Percentiles rank a stretch among this genome's conserved stretches.
These are phyloP conservation scores for Gossypium trilobum DNA, from an alignment of 441 rosid genomes.

Conservation along the genomic window DNA sequence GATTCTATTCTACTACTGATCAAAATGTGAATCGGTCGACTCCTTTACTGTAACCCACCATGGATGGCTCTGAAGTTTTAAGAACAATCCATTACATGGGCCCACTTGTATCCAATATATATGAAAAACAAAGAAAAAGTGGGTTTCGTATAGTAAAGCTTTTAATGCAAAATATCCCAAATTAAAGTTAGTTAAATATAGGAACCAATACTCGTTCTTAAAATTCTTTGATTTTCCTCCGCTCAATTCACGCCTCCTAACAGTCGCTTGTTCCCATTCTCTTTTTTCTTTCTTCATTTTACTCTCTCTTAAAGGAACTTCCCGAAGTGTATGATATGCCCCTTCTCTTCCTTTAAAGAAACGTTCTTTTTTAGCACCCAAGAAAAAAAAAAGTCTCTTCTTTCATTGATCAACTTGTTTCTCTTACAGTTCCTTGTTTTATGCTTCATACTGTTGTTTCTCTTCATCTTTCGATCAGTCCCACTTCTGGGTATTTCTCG, in stretches of 20 bases:
- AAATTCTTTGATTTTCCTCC: neutral
- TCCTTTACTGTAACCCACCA: neutral
- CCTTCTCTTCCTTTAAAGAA: neutral
- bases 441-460: neutral
- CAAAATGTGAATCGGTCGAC: neutral
- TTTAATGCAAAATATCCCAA: neutral
- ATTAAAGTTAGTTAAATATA: neutral
- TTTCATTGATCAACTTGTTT: neutral
- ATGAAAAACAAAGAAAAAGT: neutral
- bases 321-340: neutral
- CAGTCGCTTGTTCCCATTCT: neutral
- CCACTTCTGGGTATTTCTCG: slow-evolving; percentile 1
- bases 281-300: neutral
- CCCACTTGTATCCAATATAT: neutral
- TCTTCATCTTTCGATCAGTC: slow-evolving; percentile 2
- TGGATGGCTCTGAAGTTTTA: neutral
- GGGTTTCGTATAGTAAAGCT: neutral
- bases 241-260: neutral
- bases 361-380: too few relatives aligned
- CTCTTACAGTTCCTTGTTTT: neutral
- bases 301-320: neutral
- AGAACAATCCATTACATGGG: neutral
- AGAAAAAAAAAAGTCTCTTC: too few relatives aligned
- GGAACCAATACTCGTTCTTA: neutral
- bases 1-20: too few relatives aligned